Evolutionary conservation across 257 asterid genomes (phyloP), one percentile per base, ranked within the genome.

Genomic region (Nicotiana tabacum): DNA sequence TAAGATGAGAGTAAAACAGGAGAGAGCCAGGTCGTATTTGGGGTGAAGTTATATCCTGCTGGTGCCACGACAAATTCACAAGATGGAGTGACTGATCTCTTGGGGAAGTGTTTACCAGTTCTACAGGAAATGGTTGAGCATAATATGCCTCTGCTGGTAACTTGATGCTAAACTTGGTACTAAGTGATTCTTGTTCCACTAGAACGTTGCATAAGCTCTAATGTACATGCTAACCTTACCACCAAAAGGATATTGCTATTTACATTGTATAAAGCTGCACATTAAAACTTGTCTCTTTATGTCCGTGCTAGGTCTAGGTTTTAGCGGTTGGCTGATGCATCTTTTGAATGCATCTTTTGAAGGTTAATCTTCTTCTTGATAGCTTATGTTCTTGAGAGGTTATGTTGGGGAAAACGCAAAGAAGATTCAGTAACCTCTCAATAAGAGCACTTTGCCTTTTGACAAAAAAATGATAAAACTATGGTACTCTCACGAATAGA

Each of bases 1-100:
- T 46, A 74, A 53, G 62, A 43, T 82, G 21, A 58, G 68, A 66
- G 55, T 77, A n/a, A 80, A 43, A 15, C 88, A 95, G 98, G 91
- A 77, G 94, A 92, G 91, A 92, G 97, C 87, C 94, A 95, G 82
- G 89, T 87, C 48, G 90, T 96, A 81, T 91, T 69, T 88, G 98
- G 90, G 81, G 99, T 96, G 85, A 96, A 96, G 89, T 88, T 96
- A 88, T 96, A 96, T 85, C 99, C 99, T 79, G 99, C 97, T 84
- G 98, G 98, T 78, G 98, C 99, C 24, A 96, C 99, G 76, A 96
- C 99, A 8, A 96, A 96, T 88, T 96, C 99, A 68, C 97, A 96
- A 87, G 98, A 94, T 86, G 99, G 99, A 82, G 99, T 93, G n/a
- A 94, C 98, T n/a, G 98, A 96, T 90, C 87, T 94, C 55, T 93